phyloP scores from a whole-genome alignment of 768 basidiomycete genomes.

The Tricholoma hemisulphureum region DNA sequence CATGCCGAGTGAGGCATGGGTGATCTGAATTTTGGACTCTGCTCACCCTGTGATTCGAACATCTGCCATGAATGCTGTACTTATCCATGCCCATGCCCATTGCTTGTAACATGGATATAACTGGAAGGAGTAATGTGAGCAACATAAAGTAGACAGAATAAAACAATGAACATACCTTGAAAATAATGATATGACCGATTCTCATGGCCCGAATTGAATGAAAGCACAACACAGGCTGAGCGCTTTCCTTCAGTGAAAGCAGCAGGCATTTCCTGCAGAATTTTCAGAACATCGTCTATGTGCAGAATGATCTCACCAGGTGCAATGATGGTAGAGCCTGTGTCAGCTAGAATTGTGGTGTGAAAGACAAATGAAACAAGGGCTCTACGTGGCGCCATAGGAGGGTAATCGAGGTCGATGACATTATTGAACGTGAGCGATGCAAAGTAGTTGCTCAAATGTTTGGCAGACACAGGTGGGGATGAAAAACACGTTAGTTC shows the following conservation, averaged over 20 bases:
- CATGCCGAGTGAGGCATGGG: too few species aligned
- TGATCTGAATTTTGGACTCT: too few species aligned
- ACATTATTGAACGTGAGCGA: neutral
- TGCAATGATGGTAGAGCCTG: neutral
- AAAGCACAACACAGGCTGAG: neutral
- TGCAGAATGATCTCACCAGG: neutral
- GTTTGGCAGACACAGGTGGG: neutral
- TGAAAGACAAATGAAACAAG: neutral
- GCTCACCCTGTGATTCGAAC: too few species aligned
- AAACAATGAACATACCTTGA: neutral
- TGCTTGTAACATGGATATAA: too few species aligned
- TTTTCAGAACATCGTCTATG: neutral
- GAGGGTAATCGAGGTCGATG: neutral
- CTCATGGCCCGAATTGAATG: neutral
- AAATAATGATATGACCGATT: neutral
- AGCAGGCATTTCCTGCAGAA: neutral
- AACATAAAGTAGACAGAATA: neutral
- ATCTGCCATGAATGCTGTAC: too few species aligned
- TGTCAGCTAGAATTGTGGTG: neutral
- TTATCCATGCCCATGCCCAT: too few species aligned
- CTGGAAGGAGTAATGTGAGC: neutral
- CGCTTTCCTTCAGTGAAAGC: neutral
- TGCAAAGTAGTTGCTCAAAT: neutral
- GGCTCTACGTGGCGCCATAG: neutral
- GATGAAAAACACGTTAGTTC: neutral